phyloP scores from a whole-genome alignment of 2,329 filamentous ascomycete genomes.

The Talaromyces verruculosus region DNA sequence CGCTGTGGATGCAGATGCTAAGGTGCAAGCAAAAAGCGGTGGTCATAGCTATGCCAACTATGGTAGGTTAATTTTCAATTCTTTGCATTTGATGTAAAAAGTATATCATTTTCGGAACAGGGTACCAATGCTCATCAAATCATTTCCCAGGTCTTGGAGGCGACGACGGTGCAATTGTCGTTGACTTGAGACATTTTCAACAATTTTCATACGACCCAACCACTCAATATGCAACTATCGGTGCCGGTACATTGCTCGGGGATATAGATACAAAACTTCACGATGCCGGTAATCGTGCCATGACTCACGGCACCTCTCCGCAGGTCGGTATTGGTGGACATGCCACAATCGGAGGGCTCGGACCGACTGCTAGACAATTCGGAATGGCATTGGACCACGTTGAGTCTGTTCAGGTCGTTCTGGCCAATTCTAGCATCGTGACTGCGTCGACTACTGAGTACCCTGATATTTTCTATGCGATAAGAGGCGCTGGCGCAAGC shows the following conservation, averaged over 20 bases:
- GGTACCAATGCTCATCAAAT: background rate
- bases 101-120: background rate
- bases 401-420: constrained; percentile 50
- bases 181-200: constrained; percentile 23
- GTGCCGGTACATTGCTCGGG: constrained; percentile 36
- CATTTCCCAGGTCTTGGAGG: constrained; percentile 35
- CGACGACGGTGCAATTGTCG: constrained; percentile 30
- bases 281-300: constrained; percentile 35
- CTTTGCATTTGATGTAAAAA: background rate
- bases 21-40: constrained; percentile 54
- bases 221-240: constrained; percentile 37
- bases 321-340: constrained; percentile 44
- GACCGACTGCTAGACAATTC: constrained; percentile 49
- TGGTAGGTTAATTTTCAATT: constrained; percentile 31
- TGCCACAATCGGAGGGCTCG: constrained; percentile 42
- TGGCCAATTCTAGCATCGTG: constrained; percentile 41
- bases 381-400: constrained; percentile 55
- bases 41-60: constrained; percentile 58
- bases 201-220: constrained; percentile 34
- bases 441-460: constrained; percentile 32
- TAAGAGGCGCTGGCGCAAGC: constrained; percentile 39
- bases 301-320: constrained; percentile 42
- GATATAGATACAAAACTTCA: constrained; percentile 36
- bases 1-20: constrained; percentile 43
- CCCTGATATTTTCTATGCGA: constrained; percentile 37